Evolutionary conservation across 2,329 filamentous ascomycete genomes (phyloP).

Genomic region (Zasmidium angulare): DNA sequence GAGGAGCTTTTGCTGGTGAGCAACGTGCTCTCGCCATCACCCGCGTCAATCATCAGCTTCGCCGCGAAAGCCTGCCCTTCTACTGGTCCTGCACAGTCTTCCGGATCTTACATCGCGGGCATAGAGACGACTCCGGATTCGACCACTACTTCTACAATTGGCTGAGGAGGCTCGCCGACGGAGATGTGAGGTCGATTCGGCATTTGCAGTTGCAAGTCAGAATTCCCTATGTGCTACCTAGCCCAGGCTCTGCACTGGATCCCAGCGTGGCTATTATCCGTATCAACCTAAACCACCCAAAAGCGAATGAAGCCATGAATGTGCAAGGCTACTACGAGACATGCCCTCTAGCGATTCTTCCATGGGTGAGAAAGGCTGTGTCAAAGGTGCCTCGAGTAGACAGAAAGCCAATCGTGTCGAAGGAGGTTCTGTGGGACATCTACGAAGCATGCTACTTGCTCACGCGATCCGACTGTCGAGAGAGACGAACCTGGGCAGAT

Average conservation of each 20-base stretch:
- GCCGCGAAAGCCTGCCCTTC: conserved; percentile 2
- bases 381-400: conserved; percentile 4
- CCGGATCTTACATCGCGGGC: not conserved
- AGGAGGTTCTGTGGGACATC: conserved; percentile 7
- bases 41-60: not conserved
- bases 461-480: conserved; percentile 1
- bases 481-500: conserved; percentile 5
- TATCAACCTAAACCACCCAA: not conserved
- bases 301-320: not conserved
- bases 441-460: conserved; percentile 10
- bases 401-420: not conserved
- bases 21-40: not conserved
- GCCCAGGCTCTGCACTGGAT: not conserved
- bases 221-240: not conserved
- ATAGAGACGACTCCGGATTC: not conserved
- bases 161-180: not conserved
- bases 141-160: conserved; percentile 6
- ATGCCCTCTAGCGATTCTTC: not conserved
- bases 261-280: not conserved
- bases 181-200: not conserved
- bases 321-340: not conserved
- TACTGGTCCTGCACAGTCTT: conserved; percentile 6
- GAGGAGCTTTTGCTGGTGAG: not conserved
- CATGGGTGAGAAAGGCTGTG: not conserved
- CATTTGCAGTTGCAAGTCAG: not conserved